Evolutionary conservation across 2,329 filamentous ascomycete genomes (phyloP).

Genomic region (Exophiala viscosa): DNA sequence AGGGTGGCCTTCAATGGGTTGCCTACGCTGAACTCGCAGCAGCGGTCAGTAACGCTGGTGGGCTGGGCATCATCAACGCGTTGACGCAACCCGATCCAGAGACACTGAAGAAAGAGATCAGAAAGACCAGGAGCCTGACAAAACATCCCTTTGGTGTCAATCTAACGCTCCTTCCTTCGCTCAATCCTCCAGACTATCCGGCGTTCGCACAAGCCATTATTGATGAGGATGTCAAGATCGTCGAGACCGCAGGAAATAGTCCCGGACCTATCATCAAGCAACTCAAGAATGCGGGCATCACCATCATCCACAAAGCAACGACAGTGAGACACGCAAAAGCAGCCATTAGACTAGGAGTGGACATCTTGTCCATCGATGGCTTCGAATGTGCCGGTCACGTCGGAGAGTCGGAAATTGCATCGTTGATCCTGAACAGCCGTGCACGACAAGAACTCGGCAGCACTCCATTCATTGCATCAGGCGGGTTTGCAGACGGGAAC

Average conservation of each 20-base stretch:
- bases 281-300: constrained; percentile 74
- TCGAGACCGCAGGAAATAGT: constrained; percentile 83
- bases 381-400: constrained; percentile 84
- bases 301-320: constrained; percentile 93
- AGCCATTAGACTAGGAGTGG: constrained; percentile 87
- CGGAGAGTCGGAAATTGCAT: constrained; percentile 51
- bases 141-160: constrained; percentile 76
- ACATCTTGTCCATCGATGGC: constrained; percentile 93
- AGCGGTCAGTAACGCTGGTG: constrained; percentile 51
- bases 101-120: constrained; percentile 89
- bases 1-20: constrained; percentile 55
- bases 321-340: constrained; percentile 88
- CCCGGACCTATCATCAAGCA: constrained; percentile 85
- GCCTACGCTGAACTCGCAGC: constrained; percentile 50
- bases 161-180: constrained; percentile 82
- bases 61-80: constrained; percentile 50
- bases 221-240: constrained; percentile 84
- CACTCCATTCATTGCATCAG: no score
- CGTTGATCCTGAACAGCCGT: constrained; percentile 66
- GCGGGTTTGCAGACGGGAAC: constrained; percentile 88
- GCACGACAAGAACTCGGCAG: constrained; percentile 50
- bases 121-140: constrained; percentile 69
- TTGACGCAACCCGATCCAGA: constrained; percentile 89
- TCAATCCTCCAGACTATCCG: constrained; percentile 84
- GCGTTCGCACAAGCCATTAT: constrained; percentile 89